Evolutionary conservation across 1,284 basidiomycete species (phyloP).

Genomic region (Cerioporus squamosus): DNA sequence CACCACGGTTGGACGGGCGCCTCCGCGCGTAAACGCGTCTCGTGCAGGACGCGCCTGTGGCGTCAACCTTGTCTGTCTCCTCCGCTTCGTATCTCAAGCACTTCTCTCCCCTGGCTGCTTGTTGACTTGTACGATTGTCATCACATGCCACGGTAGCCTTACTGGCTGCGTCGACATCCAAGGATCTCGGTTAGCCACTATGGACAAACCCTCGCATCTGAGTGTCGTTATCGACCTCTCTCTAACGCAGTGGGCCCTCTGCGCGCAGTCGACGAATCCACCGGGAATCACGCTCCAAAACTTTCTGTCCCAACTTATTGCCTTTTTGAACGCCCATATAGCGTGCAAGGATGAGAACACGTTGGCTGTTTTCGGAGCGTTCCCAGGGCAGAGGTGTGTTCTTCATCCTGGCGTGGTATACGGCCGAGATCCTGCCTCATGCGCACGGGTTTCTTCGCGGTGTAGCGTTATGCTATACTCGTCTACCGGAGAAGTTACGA

Average conservation of each 20-base stretch:
- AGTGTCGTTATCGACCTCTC: conserved; percentile 85
- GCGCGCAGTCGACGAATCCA: conserved; percentile 50
- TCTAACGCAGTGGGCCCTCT: conserved; percentile 80
- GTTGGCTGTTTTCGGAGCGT: conserved; percentile 89
- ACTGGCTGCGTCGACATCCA: too few species aligned
- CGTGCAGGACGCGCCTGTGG: conserved; percentile 3
- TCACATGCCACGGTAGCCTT: too few species aligned
- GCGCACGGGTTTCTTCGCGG: not conserved
- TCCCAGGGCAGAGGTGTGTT: conserved; percentile 78
- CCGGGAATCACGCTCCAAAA: conserved; percentile 62
- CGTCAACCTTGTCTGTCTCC: not conserved
- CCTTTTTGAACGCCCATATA: conserved; percentile 93
- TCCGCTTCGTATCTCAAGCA: not conserved
- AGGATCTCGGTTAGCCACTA: conserved; percentile 19
- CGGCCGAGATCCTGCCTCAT: conserved; percentile 1
- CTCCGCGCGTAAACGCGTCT: not conserved
- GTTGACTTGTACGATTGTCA: not conserved
- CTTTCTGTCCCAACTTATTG: conserved; percentile 83
- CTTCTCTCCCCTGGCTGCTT: not conserved
- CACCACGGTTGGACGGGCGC: too few species aligned
- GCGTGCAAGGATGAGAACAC: conserved; percentile 92
- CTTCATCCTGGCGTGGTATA: not conserved
- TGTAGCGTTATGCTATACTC: conserved; percentile 76
- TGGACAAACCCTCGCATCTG: conserved; percentile 70
- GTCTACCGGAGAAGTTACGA: conserved; percentile 51